A percentile compares a stretch with the other conserved stretches of the same genome.
phyloP scores from a whole-genome alignment of 495 filamentous ascomycete genomes.

The Podospora tetraspora region DNA sequence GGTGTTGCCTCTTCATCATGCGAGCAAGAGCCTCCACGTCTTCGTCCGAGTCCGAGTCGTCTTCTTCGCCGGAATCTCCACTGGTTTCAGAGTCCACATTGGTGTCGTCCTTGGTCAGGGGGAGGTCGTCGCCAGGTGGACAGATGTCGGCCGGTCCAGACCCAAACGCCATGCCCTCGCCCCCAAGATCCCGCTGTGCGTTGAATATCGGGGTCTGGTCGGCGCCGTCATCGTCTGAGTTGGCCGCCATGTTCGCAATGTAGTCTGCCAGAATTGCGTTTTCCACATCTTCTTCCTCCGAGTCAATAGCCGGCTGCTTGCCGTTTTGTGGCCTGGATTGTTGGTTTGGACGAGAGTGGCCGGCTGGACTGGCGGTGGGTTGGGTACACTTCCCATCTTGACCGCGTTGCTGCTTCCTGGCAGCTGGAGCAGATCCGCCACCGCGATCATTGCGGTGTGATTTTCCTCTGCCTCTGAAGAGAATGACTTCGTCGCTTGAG shows the following conservation, averaged over 20 bases:
- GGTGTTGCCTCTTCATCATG: slow-evolving; percentile 60
- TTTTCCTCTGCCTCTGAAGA: slow-evolving; percentile 53
- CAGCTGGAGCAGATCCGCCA: background rate
- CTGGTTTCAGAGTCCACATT: background rate
- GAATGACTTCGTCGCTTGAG: slow-evolving; percentile 61
- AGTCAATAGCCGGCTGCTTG: slow-evolving; percentile 3
- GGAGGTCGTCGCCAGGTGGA: background rate
- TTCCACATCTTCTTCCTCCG: slow-evolving; percentile 37
- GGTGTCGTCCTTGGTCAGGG: background rate
- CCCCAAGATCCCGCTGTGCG: slow-evolving; percentile 43
- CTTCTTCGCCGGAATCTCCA: slow-evolving; percentile 20
- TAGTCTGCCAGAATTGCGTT: slow-evolving; percentile 66
- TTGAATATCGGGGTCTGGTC: slow-evolving; percentile 23
- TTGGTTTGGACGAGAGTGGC: background rate
- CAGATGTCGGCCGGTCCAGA: slow-evolving; percentile 16
- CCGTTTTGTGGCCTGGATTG: background rate
- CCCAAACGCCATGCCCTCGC: slow-evolving; percentile 29
- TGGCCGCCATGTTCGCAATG: slow-evolving; percentile 61
- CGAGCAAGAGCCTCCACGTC: slow-evolving; percentile 56
- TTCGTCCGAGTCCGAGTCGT: slow-evolving; percentile 31
- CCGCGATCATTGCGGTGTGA: background rate
- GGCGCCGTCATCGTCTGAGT: slow-evolving; percentile 32
- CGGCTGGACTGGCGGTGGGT: background rate
- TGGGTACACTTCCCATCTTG: background rate
- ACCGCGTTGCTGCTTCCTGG: background rate